Conservation (phyloP, 1,284 basidiomycete species). For the Earliella scabrosa region DNA sequence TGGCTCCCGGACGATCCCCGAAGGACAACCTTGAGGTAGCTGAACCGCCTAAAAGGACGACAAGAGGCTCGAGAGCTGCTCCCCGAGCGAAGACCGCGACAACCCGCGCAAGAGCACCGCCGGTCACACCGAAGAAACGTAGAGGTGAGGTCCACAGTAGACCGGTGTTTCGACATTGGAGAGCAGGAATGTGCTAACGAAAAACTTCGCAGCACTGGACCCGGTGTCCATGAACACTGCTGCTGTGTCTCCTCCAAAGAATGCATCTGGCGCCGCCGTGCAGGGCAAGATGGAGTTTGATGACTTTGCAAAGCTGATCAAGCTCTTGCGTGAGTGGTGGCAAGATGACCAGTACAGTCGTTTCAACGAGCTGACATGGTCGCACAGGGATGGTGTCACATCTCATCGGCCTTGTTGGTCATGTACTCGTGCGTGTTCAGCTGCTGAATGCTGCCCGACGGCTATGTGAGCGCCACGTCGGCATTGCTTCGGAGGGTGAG, state of each 20-base stretch:
- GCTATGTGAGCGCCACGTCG: slow-evolving; percentile 31
- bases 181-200: no score
- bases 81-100: slow-evolving; percentile 14
- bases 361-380: no score
- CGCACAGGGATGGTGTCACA: slow-evolving; percentile 61
- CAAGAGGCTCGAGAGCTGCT: slow-evolving; percentile 13
- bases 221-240: slow-evolving; percentile 41
- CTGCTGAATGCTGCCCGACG: slow-evolving; percentile 35
- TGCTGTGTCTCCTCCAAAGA: slow-evolving; percentile 22
- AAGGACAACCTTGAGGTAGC: neutral
- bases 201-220: slow-evolving; percentile 43
- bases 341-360: neutral
- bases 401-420: slow-evolving; percentile 68
- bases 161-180: no score
- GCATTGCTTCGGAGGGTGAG: slow-evolving; percentile 53
- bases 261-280: slow-evolving; percentile 10
- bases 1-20: slow-evolving; percentile 3
- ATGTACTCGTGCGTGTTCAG: slow-evolving; percentile 48
- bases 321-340: slow-evolving; percentile 56
- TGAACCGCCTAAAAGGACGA: slow-evolving; percentile 17
- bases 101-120: slow-evolving; percentile 14
- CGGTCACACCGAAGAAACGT: slow-evolving; percentile 35
- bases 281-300: slow-evolving; percentile 43
- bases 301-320: slow-evolving; percentile 50
- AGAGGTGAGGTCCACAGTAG: slow-evolving; percentile 39